Percentiles rank a stretch among this genome's conserved stretches.
Conservation (phyloP, 2,329 filamentous ascomycete species). For the Alternaria consortialis region DNA sequence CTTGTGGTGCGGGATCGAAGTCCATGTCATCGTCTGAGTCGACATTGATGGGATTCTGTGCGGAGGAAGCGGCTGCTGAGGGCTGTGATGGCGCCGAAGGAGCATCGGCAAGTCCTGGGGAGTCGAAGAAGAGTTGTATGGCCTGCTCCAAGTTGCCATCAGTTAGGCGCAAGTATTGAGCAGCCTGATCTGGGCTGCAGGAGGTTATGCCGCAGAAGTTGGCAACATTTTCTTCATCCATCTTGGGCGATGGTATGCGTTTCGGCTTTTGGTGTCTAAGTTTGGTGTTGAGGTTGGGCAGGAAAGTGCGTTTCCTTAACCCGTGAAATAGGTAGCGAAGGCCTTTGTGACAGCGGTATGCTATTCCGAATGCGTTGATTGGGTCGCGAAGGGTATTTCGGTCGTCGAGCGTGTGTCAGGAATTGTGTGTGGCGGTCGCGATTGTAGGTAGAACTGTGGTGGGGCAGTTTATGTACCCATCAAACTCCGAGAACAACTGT, state of each 20-base stretch:
- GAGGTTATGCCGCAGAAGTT: constrained; percentile 86
- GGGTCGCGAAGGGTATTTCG: not conserved
- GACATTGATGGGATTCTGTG: constrained; percentile 72
- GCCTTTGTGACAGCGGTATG: constrained; percentile 1
- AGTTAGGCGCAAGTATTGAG: constrained; percentile 85
- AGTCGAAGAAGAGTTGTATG: constrained; percentile 89
- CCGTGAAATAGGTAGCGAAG: not conserved
- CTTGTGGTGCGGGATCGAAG: constrained; percentile 52
- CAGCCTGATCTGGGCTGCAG: constrained; percentile 75
- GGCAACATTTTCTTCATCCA: constrained; percentile 67
- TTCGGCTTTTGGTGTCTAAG: not conserved
- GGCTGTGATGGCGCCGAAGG: constrained; percentile 49
- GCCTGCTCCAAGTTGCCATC: constrained; percentile 85
- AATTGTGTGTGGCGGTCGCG: constrained; percentile 24
- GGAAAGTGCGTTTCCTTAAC: not conserved
- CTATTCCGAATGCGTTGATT: not conserved
- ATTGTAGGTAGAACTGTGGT: constrained; percentile 27
- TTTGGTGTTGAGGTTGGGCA: not conserved
- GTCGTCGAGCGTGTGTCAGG: constrained; percentile 1
- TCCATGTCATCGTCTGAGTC: constrained; percentile 77
- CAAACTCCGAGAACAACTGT: constrained; percentile 10
- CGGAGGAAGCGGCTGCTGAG: constrained; percentile 48
- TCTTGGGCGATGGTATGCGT: constrained; percentile 23
- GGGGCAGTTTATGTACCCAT: constrained; percentile 36
- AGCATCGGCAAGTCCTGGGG: constrained; percentile 72